Percentiles rank a stretch among this genome's conserved stretches.
These are phyloP conservation scores for Colletotrichum navitas DNA, from an alignment of 2,329 filamentous ascomycete genomes.

Conservation along the genomic window DNA sequence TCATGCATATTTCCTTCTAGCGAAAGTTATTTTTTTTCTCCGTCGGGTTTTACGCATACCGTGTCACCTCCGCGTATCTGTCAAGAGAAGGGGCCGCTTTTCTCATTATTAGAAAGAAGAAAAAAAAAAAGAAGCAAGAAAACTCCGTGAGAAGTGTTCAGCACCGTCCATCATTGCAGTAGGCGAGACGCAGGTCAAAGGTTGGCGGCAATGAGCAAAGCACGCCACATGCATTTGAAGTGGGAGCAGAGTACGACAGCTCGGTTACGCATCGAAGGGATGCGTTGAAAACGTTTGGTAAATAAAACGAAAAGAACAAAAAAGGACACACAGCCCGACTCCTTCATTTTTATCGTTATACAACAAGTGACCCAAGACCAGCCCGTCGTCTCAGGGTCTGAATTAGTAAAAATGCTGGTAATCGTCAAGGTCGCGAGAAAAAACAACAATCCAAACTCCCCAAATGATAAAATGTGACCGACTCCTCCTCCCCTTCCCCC, in stretches of 20 bases:
- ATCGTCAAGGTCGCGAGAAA: neutral
- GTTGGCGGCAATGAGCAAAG: neutral
- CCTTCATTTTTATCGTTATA: conserved; percentile 19
- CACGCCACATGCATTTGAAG: neutral
- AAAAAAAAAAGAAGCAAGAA: neutral
- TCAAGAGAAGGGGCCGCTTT: neutral
- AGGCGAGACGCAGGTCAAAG: neutral
- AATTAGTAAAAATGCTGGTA: neutral
- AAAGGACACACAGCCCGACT: neutral
- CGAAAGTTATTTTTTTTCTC: neutral
- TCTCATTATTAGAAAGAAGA: no score
- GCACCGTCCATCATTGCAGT: neutral
- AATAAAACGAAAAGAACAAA: neutral
- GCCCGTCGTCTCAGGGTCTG: neutral
- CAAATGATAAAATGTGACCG: neutral
- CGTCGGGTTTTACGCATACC: neutral
- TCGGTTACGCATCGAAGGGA: conserved; percentile 2
- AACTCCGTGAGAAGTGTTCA: neutral
- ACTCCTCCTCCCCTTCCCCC: neutral
- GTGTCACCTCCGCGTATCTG: neutral
- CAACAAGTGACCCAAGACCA: neutral
- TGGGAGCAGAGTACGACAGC: neutral
- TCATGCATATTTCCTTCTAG: no score
- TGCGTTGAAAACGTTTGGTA: neutral
- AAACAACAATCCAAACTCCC: conserved; percentile 26